Evolutionary conservation across 129 eudicot species (phyloP).

Genomic region (Centaurea solstitialis): DNA sequence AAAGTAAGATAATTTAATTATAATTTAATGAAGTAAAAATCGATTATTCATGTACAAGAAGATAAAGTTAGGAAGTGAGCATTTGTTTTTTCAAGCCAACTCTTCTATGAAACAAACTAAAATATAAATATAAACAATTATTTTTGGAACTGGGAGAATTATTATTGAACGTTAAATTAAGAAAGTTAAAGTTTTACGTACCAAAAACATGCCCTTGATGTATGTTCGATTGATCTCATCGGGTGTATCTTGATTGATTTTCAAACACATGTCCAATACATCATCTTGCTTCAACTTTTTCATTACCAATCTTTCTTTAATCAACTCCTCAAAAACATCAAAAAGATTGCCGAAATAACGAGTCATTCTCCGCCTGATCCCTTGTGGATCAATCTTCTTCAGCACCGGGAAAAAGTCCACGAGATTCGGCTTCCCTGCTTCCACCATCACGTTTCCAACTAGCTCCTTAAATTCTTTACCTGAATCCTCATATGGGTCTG

Average conservation of each 20-base stretch:
- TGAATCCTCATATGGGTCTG: background rate
- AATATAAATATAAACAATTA: background rate
- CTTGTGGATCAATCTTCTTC: no score
- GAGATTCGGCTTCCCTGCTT: slow-evolving; percentile 23
- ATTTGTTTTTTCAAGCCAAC: no score
- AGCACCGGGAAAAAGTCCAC: no score
- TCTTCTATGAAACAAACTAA: no score
- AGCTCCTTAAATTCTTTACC: slow-evolving; percentile 30
- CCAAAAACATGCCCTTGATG: slow-evolving; percentile 29
- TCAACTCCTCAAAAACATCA: no score
- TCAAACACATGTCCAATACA: slow-evolving; percentile 27
- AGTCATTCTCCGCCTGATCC: no score
- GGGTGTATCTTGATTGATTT: slow-evolving; percentile 16
- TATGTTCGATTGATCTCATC: slow-evolving; percentile 6
- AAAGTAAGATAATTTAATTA: no score
- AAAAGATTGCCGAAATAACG: no score
- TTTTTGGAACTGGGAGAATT: background rate
- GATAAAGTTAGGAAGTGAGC: no score
- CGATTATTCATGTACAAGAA: no score
- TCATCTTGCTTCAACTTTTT: slow-evolving; percentile 13
- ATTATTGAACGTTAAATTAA: background rate
- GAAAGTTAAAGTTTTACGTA: background rate
- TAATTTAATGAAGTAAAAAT: no score
- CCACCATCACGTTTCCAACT: slow-evolving; percentile 20
- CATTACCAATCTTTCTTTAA: background rate